Evolutionary conservation across 148 eudicot genomes (phyloP).

Genomic region (Salicornia ramosissima): DNA sequence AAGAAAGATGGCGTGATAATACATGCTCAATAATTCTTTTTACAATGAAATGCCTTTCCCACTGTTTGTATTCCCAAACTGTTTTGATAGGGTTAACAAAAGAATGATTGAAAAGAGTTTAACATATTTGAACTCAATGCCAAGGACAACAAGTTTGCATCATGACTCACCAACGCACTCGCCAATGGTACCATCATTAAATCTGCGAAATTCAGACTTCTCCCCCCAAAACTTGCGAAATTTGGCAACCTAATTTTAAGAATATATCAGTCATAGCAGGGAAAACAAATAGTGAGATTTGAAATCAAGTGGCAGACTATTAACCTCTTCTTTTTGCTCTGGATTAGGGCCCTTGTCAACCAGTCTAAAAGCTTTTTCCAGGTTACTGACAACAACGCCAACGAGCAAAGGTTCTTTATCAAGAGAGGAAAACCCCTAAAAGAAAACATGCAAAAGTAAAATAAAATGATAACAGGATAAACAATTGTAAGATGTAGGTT

Average conservation of each 20-base stretch:
- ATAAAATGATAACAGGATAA: neutral
- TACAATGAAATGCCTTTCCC: constrained; percentile 72
- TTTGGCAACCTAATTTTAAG: constrained; percentile 43
- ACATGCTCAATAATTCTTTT: constrained; percentile 70
- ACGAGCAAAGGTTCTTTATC: constrained; percentile 70
- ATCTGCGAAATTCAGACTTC: constrained; percentile 65
- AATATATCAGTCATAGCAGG: constrained; percentile 18
- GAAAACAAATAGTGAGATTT: neutral
- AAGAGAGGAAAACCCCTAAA: constrained; percentile 63
- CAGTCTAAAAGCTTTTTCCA: constrained; percentile 59
- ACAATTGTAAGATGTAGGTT: neutral
- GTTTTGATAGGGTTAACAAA: constrained; percentile 6
- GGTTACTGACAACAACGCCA: constrained; percentile 50
- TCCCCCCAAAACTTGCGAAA: constrained; percentile 94
- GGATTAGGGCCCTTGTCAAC: constrained; percentile 82
- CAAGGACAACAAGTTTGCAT: neutral
- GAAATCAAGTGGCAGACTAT: constrained; percentile 7
- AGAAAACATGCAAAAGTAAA: neutral
- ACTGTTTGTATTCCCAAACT: constrained; percentile 80
- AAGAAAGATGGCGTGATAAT: constrained; percentile 65
- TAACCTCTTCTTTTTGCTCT: constrained; percentile 80
- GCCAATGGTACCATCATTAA: constrained; percentile 81
- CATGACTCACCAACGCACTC: constrained; percentile 66
- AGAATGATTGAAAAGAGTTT: neutral
- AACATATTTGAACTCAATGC: constrained; percentile 1